phyloP scores from a whole-genome alignment of 768 basidiomycete genomes.

The Atractiella rhizophila region DNA sequence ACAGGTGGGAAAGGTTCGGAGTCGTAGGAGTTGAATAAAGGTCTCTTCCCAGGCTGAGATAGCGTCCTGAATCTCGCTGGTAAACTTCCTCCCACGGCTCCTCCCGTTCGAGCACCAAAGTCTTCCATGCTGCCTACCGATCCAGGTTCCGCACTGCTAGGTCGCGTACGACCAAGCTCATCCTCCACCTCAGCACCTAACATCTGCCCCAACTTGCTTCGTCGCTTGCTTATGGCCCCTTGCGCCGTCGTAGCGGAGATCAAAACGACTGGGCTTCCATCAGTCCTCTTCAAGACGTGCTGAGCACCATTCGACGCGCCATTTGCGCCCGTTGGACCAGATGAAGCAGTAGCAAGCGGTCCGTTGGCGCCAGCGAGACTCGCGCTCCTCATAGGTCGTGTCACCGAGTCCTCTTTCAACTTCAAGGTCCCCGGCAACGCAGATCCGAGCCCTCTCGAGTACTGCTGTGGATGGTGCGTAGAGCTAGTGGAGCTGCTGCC shows the following conservation, averaged over 20 bases:
- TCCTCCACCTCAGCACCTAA: neutral
- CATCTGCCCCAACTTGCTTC: conserved; percentile 40
- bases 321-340: too few relatives aligned
- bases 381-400: too few relatives aligned
- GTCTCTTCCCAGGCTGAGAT: neutral
- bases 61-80: neutral
- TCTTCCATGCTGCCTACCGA: neutral
- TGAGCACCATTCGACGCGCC: too few relatives aligned
- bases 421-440: too few relatives aligned
- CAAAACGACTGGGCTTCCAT: conserved; percentile 18
- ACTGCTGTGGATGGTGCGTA: too few relatives aligned
- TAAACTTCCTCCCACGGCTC: neutral
- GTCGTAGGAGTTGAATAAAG: neutral
- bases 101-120: neutral
- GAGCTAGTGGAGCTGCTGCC: too few relatives aligned
- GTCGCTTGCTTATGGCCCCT: conserved; percentile 44
- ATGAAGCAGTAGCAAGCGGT: too few relatives aligned
- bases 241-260: conserved; percentile 37
- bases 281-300: neutral
- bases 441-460: too few relatives aligned
- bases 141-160: neutral
- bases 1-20: neutral
- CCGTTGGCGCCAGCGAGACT: too few relatives aligned
- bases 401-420: too few relatives aligned
- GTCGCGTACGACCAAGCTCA: neutral